Conservation (phyloP, 2,329 filamentous ascomycete species). For the Magnaporthiopsis poae region DNA sequence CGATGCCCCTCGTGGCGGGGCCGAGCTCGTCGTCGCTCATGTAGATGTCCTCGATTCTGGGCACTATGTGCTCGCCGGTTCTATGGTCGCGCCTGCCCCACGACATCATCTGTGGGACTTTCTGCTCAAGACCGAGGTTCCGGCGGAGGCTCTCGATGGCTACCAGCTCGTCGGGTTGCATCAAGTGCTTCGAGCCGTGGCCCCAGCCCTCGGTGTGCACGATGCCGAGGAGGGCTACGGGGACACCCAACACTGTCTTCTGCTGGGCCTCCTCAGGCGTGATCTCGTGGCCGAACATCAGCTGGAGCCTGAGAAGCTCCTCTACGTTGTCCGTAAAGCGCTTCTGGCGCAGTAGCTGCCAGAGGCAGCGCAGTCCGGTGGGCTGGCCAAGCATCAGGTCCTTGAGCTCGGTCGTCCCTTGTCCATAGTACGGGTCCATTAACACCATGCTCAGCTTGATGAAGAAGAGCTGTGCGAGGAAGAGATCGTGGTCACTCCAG, state of each 20-base stretch:
- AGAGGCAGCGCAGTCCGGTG: conserved; percentile 42
- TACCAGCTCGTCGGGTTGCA: conserved; percentile 49
- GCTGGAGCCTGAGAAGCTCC: conserved; percentile 47
- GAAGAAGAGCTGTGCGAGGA: conserved; percentile 54
- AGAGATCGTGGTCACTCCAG: conserved; percentile 52
- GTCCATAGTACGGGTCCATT: conserved; percentile 50
- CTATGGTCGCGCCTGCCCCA: conserved; percentile 52
- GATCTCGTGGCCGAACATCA: conserved; percentile 40
- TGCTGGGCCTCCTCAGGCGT: neutral
- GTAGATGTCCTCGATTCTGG: conserved; percentile 40
- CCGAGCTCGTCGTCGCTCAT: conserved; percentile 38
- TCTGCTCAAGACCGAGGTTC: conserved; percentile 41
- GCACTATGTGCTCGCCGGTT: conserved; percentile 41
- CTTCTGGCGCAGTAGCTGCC: conserved; percentile 48
- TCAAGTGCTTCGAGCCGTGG: conserved; percentile 32
- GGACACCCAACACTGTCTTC: conserved; percentile 39
- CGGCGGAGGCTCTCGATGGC: conserved; percentile 45
- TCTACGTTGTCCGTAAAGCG: conserved; percentile 32
- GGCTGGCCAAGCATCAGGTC: conserved; percentile 52
- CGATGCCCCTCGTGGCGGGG: conserved; percentile 16
- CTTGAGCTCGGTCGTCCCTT: conserved; percentile 30
- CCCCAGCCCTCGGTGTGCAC: conserved; percentile 50
- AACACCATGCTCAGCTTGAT: conserved; percentile 64
- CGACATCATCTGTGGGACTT: conserved; percentile 42
- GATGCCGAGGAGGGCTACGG: conserved; percentile 39